Evolutionary conservation across 805 yeast species (phyloP).

Genomic region (Yarrowia deformans): DNA sequence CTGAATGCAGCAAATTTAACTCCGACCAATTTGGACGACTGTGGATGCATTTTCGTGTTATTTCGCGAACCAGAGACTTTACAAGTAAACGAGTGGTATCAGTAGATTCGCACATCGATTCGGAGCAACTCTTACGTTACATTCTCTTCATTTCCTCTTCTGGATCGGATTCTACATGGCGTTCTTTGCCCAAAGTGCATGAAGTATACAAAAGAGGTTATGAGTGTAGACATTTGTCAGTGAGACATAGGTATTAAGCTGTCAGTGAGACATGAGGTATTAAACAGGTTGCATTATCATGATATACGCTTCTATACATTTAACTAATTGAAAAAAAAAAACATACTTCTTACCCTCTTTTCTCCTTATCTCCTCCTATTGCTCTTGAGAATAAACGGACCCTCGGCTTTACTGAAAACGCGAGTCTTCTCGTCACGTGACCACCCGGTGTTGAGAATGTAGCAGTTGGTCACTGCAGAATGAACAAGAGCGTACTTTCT

Average conservation of each 20-base stretch:
- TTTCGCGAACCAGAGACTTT: too few species aligned
- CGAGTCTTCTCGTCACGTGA: not conserved
- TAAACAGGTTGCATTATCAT: not conserved
- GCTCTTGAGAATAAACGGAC: not conserved
- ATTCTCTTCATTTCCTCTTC: not conserved
- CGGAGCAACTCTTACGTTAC: too few species aligned
- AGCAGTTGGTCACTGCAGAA: constrained; percentile 18
- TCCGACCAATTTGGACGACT: too few species aligned
- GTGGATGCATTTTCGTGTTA: too few species aligned
- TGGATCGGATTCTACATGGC: not conserved
- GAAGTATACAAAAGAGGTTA: not conserved
- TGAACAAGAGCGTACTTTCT: constrained; percentile 8
- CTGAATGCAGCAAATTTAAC: too few species aligned
- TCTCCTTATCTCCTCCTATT: not conserved
- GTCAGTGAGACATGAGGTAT: not conserved
- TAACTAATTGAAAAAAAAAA: not conserved
- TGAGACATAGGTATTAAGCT: too few species aligned
- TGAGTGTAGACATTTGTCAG: not conserved
- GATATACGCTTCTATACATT: not conserved
- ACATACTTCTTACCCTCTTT: too few species aligned
- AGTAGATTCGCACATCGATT: too few species aligned
- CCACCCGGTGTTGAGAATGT: not conserved
- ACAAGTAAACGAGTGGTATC: too few species aligned
- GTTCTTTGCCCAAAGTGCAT: not conserved
- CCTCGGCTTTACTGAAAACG: not conserved